These are phyloP conservation scores for Cladosporium cucumerinum DNA, from an alignment of 2,329 filamentous ascomycete species.

Conservation along the genomic window DNA sequence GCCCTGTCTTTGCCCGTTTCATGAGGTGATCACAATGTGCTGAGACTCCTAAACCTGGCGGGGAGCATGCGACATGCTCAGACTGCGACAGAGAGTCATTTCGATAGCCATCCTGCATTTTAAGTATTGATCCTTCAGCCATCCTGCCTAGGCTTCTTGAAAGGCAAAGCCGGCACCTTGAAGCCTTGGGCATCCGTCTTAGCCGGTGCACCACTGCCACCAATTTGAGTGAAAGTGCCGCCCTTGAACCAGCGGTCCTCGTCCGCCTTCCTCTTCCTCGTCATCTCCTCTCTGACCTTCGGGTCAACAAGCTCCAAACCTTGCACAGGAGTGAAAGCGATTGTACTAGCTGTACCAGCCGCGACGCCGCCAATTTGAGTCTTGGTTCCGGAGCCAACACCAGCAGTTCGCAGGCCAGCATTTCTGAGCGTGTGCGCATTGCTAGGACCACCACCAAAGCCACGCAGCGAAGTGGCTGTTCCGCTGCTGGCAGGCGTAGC, in stretches of 20 bases:
- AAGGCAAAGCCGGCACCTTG: conserved; percentile 71
- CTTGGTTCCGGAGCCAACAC: conserved; percentile 58
- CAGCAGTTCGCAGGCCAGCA: conserved; percentile 74
- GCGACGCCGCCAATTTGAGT: conserved; percentile 49
- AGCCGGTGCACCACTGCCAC: conserved; percentile 40
- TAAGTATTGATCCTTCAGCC: neutral
- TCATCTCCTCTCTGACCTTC: conserved; percentile 82
- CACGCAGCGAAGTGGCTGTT: conserved; percentile 76
- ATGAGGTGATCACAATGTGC: neutral
- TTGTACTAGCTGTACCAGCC: conserved; percentile 63
- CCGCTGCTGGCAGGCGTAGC: conserved; percentile 53
- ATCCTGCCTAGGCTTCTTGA: conserved; percentile 58
- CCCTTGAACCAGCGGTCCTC: conserved; percentile 96
- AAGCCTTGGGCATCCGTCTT: conserved; percentile 61
- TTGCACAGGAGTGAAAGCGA: conserved; percentile 92
- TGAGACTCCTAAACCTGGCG: neutral
- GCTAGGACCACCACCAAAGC: conserved; percentile 65
- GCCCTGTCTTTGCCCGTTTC: neutral
- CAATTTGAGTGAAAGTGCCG: conserved; percentile 91
- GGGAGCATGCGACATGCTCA: neutral
- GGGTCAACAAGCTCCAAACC: conserved; percentile 94
- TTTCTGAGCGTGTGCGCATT: conserved; percentile 69
- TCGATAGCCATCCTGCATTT: neutral
- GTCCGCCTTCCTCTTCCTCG: conserved; percentile 85
- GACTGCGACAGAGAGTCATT: neutral